A percentile compares a stretch with the other conserved stretches of the same genome.
Evolutionary conservation across 2,329 filamentous ascomycete genomes (phyloP).

Genomic region (Penicillium sp.): DNA sequence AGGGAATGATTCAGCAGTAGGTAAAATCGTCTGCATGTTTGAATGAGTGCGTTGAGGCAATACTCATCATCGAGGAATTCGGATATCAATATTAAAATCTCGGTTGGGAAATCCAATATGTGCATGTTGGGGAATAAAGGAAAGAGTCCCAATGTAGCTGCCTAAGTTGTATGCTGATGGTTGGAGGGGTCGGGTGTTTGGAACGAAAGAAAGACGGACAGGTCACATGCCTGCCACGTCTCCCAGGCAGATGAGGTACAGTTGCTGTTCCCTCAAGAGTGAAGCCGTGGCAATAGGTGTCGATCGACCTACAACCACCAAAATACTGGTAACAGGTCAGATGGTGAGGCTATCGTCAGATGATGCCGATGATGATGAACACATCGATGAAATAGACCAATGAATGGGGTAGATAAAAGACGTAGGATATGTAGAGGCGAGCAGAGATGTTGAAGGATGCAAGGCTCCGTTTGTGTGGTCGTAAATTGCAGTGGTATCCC

Average conservation of each 20-base stretch:
- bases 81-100: background rate
- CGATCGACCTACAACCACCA: background rate
- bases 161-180: background rate
- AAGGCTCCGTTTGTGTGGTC: background rate
- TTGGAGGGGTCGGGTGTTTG: background rate
- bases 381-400: background rate
- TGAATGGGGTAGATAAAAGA: background rate
- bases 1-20: background rate
- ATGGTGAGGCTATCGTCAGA: background rate
- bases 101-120: background rate
- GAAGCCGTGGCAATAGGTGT: background rate
- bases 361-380: background rate
- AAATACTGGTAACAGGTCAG: background rate
- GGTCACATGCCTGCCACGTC: background rate
- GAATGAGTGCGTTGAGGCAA: background rate
- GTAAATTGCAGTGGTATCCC: background rate
- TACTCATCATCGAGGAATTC: background rate
- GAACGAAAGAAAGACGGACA: background rate
- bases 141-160: background rate
- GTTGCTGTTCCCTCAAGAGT: background rate
- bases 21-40: background rate
- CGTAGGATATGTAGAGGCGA: background rate
- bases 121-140: background rate
- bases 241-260: background rate
- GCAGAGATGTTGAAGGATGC: background rate